Conservation (phyloP, 2,329 filamentous ascomycete genomes). For the Chaetomiaceae sp. region DNA sequence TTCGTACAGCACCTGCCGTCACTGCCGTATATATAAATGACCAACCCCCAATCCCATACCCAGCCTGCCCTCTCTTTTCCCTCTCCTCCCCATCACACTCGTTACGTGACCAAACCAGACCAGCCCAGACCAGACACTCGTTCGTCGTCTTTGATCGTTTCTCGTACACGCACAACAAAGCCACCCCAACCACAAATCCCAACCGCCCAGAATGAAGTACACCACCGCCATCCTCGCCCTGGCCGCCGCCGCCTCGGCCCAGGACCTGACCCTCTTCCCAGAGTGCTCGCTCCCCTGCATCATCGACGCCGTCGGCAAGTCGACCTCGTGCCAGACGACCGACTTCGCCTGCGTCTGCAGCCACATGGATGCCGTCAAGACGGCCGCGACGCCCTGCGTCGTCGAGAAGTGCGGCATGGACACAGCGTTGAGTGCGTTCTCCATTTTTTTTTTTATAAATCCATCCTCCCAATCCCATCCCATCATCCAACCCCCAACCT, state of each 20-base stretch:
- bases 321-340: conserved; percentile 19
- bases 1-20: too few relatives aligned
- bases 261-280: conserved; percentile 27
- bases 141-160: not conserved
- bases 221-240: conserved; percentile 22
- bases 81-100: conserved; percentile 9
- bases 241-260: conserved; percentile 22
- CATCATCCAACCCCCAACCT: not conserved
- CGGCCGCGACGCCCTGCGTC: conserved; percentile 26
- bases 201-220: conserved; percentile 28
- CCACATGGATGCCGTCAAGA: conserved; percentile 22
- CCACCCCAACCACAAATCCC: not conserved
- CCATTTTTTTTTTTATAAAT: not conserved
- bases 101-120: conserved; percentile 10
- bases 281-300: conserved; percentile 28
- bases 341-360: conserved; percentile 27
- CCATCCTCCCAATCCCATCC: not conserved
- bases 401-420: conserved; percentile 23
- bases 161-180: not conserved
- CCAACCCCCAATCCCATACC: not conserved
- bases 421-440: conserved; percentile 23
- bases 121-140: conserved; percentile 3
- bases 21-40: conserved; percentile 7
- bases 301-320: conserved; percentile 17
- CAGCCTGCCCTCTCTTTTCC: not conserved